Evolutionary conservation across 306 rosid species (phyloP).

Genomic region (Astragalus membranaceus): DNA sequence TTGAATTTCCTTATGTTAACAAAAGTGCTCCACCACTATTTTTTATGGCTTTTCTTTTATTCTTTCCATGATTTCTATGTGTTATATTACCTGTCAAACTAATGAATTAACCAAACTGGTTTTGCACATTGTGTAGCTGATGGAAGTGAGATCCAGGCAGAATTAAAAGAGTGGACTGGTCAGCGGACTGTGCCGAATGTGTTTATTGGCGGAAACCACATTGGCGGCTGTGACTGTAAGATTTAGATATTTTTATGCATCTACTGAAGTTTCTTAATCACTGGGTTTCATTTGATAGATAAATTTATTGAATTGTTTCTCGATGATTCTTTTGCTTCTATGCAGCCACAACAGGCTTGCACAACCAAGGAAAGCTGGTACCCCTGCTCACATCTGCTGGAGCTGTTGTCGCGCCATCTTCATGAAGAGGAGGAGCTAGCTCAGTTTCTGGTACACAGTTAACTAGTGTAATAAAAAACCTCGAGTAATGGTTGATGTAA

Average conservation of each 20-base stretch:
- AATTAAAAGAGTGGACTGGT: conserved; percentile 63
- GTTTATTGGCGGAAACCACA: conserved; percentile 78
- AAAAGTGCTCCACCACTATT: background rate
- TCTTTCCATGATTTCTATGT: background rate
- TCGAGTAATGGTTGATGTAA: background rate
- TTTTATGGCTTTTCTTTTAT: background rate
- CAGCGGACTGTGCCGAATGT: conserved; percentile 91
- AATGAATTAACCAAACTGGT: background rate
- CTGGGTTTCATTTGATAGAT: background rate
- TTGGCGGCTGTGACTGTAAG: conserved; percentile 92
- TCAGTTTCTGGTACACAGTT: background rate
- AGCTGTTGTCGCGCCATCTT: conserved; percentile 37
- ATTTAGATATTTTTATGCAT: background rate
- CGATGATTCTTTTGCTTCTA: conserved; percentile 13
- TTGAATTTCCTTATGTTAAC: background rate
- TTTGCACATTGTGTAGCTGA: conserved; percentile 52
- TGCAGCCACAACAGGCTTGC: conserved; percentile 52
- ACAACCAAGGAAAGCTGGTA: conserved; percentile 59
- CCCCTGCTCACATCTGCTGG: conserved; percentile 66
- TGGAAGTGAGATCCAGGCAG: conserved; percentile 64
- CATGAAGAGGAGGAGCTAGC: conserved; percentile 29
- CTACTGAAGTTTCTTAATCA: background rate
- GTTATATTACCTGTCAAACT: background rate
- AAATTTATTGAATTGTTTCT: background rate
- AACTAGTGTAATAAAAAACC: conserved; percentile 12